Evolutionary conservation across 768 basidiomycete genomes (phyloP).

Genomic region (Phanerochaete carnosa): DNA sequence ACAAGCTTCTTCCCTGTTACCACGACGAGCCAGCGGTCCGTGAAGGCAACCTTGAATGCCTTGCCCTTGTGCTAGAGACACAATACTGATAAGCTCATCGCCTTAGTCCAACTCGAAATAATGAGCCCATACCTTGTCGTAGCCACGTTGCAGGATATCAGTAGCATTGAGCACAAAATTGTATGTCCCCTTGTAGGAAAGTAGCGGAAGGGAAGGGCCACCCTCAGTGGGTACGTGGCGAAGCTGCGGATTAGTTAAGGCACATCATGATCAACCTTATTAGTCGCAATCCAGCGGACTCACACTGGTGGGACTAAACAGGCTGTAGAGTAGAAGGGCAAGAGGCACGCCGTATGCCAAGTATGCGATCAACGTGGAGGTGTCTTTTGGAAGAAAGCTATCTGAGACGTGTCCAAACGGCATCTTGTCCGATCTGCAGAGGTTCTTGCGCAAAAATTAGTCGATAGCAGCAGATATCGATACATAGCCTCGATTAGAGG

Average conservation of each 20-base stretch:
- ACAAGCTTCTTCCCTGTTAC: conserved; percentile 39
- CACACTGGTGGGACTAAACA: not conserved
- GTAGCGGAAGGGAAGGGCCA: conserved; percentile 16
- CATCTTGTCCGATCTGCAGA: no score
- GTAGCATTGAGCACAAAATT: conserved; percentile 6
- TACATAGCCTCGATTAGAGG: no score
- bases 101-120: not conserved
- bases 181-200: conserved; percentile 18
- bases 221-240: conserved; percentile 22
- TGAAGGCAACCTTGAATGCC: conserved; percentile 41
- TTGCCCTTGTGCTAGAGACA: conserved; percentile 8
- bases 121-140: conserved; percentile 14
- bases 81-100: not conserved
- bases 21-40: conserved; percentile 46
- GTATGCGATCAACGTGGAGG: not conserved
- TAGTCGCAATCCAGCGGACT: not conserved
- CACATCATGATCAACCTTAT: not conserved
- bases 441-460: no score
- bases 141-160: conserved; percentile 14
- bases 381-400: no score
- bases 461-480: no score
- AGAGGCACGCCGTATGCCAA: not conserved
- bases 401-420: no score
- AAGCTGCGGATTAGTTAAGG: conserved; percentile 8
- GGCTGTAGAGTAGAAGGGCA: not conserved